Base-by-base conservation (phyloP, 305 asterid genomes). In the Fraxinus sp. region DNA sequence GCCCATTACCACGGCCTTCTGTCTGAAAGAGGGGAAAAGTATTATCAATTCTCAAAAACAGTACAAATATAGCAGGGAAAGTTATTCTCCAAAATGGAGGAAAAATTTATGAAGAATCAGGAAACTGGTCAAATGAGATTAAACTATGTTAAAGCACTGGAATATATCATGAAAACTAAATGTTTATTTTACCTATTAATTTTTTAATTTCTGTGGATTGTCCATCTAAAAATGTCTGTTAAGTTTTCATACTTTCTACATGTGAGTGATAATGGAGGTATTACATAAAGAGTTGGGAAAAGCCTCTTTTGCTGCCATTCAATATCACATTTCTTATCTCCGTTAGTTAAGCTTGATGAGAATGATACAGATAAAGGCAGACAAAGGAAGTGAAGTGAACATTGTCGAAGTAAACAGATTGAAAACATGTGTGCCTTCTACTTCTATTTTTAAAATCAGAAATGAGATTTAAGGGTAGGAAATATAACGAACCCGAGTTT, bases 401-500 rank as follows among this genome's bases (percentile, higher is more conserved):
- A 43, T 77, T 82, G 83, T 74, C 30, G 35, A 66, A 26, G 74
- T 14, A 7, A 13, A 13, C 33, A 28, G 68, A 80, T 9, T 49
- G 59, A 33, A 62, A 18, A 36, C 35, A 49, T 36, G 77, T 46
- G 79, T 57, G 39, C 76, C 68, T 41, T 33, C 73, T 41, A 41
- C n/a, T 33, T 73, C 75, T 52, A 32, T 41, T 66, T 70, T 37
- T 80, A 6, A 22, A 59, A 80, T 28, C 49, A 30, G 49, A 77
- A 39, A 80, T 43, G 72, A 71, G 30, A 73, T 71, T 66, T 72
- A 76, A 78, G 75, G 62, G 36, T 52, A 75, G 28, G 66, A 64
- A 77, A 79, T 35, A 59, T 70, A 62, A 93, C 98, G 77, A 87
- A 97, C 99, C 99, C 97, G 95, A 79, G 88, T 89, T 82, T 95